Evolutionary conservation across 1,139 yeast genomes (phyloP), one percentile per base, ranked within the genome.

Genomic region (Sugiyamaella castrensis): DNA sequence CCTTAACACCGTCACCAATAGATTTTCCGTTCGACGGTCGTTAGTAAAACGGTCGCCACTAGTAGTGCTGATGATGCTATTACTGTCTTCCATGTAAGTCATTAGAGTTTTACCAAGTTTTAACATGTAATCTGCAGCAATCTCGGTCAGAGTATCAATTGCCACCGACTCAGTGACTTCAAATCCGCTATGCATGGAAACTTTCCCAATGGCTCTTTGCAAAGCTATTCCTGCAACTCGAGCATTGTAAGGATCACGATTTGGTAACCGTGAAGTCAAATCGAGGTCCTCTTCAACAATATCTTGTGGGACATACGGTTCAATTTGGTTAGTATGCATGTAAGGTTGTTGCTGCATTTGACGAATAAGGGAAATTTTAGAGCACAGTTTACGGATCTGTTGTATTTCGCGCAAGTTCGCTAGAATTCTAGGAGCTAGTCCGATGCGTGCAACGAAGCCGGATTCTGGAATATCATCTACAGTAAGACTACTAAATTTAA

Each of bases 101-200:
- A 43, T 40, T 54, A 92, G 64, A 0, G 94, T 79, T 56, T 77
- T 79, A 11, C 87, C 87, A 44, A 92, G 71, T 62, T 87, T 89
- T 33, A 81, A 74, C 68, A 94, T 64, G 63, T 87, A 91, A 52
- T 78, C 83, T 40, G 87, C 92, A 0, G 97, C 94, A 36, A 92
- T 70, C 58, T 89, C 95, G 0, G 97, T 80, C 50, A 94, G 69
- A 1, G 89, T 78, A 53, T 87, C 86, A 24, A 87, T 76, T 1
- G 98, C 97, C 52, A 76, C 72, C 10, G 85, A 80, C 57, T 87
- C 88, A 0, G 95, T 80, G 1, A 84, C 74, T 69, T 94, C 98
- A 71, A 87, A 94, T 0, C 99, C 99, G 32, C 87, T 84, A 49
- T 88, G 87, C 98, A 92, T 92, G 1, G 88, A 82, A 26, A 94